Percentiles rank a stretch among this genome's conserved stretches.
phyloP scores from a whole-genome alignment of 2,329 filamentous ascomycete species.

The Neofusicoccum cordaticola region DNA sequence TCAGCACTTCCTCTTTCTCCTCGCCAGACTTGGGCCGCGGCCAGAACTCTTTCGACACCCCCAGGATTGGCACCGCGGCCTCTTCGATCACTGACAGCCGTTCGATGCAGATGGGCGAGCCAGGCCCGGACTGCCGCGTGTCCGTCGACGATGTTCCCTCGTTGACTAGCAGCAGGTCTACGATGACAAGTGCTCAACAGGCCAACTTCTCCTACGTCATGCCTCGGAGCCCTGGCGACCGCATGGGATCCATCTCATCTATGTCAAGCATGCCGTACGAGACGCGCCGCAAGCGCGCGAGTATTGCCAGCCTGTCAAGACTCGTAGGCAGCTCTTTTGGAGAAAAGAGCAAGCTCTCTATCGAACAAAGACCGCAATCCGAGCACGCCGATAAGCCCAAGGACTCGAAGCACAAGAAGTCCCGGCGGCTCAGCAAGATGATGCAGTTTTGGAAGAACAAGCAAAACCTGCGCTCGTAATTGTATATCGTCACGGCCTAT shows the following conservation, averaged over 20 bases:
- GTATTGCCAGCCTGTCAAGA: conserved; percentile 72
- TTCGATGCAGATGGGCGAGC: conserved; percentile 70
- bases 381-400: conserved; percentile 57
- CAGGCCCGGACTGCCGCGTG: conserved; percentile 66
- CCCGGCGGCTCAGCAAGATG: conserved; percentile 69
- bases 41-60: conserved; percentile 64
- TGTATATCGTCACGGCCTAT: conserved; percentile 14
- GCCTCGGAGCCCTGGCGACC: conserved; percentile 43
- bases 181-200: conserved; percentile 68
- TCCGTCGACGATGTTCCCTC: conserved; percentile 74
- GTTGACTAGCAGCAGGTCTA: conserved; percentile 72
- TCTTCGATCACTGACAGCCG: conserved; percentile 72
- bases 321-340: conserved; percentile 64
- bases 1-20: conserved; percentile 56
- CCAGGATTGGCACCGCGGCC: conserved; percentile 70
- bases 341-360: conserved; percentile 71
- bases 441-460: conserved; percentile 72
- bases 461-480: conserved; percentile 21
- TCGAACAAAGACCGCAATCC: conserved; percentile 54
- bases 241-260: conserved; percentile 42
- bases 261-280: conserved; percentile 36
- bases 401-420: conserved; percentile 63
- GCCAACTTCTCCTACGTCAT: conserved; percentile 33
- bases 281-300: conserved; percentile 69
- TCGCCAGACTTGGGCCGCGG: conserved; percentile 63